Conservation (phyloP, 2,329 filamentous ascomycete genomes). For the Dothideomycetidae sp. region DNA sequence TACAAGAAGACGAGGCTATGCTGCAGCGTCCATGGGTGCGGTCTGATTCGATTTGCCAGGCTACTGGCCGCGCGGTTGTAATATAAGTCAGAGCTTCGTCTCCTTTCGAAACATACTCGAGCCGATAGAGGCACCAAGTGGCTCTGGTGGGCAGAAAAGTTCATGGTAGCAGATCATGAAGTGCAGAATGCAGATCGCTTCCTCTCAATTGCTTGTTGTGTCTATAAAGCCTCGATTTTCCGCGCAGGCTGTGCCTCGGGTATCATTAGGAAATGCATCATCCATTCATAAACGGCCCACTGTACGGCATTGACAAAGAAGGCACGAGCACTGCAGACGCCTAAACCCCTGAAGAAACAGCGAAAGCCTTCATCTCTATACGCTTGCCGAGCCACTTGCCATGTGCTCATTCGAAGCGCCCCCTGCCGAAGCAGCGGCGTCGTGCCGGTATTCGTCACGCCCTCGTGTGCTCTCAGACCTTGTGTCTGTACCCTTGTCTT, state of each 20-base stretch:
- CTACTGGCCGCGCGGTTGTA: too few species aligned
- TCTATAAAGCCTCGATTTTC: neutral
- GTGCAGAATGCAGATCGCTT: too few species aligned
- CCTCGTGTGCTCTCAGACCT: constrained; percentile 14
- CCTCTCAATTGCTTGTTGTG: neutral
- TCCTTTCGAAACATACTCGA: too few species aligned
- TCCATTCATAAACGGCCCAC: constrained; percentile 50
- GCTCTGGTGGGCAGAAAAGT: too few species aligned
- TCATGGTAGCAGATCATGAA: too few species aligned
- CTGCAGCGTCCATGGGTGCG: too few species aligned
- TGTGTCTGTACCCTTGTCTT: constrained; percentile 88
- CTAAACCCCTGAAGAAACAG: constrained; percentile 71
- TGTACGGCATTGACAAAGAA: constrained; percentile 89
- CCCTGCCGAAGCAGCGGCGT: constrained; percentile 7
- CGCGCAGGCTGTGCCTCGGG: constrained; percentile 6
- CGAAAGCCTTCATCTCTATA: constrained; percentile 57
- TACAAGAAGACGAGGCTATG: too few species aligned
- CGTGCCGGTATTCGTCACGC: neutral
- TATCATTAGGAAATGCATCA: constrained; percentile 11
- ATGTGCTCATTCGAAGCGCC: constrained; percentile 34
- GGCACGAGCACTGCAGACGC: constrained; percentile 69
- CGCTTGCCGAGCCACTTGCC: constrained; percentile 49
- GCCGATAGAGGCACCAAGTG: too few species aligned
- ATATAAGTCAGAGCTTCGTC: too few species aligned
- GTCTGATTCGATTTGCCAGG: too few species aligned